Evolutionary conservation across 306 rosid genomes (phyloP), one percentile per base, ranked within the genome.

Genomic region (Cucumis hystrix): DNA sequence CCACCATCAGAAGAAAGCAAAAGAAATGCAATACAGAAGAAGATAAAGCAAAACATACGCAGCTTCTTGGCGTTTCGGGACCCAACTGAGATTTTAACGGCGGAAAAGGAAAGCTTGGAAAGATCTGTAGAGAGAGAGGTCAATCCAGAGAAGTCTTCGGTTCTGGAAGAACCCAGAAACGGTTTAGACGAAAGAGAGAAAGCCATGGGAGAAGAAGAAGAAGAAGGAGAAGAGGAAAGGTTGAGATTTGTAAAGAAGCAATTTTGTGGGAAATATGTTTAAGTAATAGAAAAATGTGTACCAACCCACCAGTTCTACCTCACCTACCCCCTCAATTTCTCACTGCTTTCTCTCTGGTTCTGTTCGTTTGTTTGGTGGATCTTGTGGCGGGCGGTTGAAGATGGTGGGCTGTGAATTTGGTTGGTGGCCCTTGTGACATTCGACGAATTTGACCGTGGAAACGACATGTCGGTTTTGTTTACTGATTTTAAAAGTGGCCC

Each of bases 171-270:
- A 3, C 87, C 82, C 55, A 93, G 82, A 80, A 92, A 92, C 17
- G 96, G 87, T 59, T 92, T 91, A 76, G 93, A 78, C 15, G 88
- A 80, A 43, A 95, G 72, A 79, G 93, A 91, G 5, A 88, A 85
- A 39, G 99, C 92, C 97, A 92, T 90, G 74, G 20, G 21, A 1
- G 21, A 76, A 43, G 65, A 37, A 49, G 47, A 0, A 25, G 28
- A 63, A n/a, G 25, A 55, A 47, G n/a, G n/a, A n/a, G 33, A 10
- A 11, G 17, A 15, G 17, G n/a, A 13, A 59, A 5, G 23, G 62
- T 45, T 23, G 56, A 45, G 75, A 69, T 12, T 43, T 1, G 57
- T 13, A 69, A 45, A 6, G 21, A 15, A 70, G 10, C 75, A 68
- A 72, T 72, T 72, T 30, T 28, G 43, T 21, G 75, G 60, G 41